phyloP scores from a whole-genome alignment of 805 yeast genomes.

The Novakomyces olei region DNA sequence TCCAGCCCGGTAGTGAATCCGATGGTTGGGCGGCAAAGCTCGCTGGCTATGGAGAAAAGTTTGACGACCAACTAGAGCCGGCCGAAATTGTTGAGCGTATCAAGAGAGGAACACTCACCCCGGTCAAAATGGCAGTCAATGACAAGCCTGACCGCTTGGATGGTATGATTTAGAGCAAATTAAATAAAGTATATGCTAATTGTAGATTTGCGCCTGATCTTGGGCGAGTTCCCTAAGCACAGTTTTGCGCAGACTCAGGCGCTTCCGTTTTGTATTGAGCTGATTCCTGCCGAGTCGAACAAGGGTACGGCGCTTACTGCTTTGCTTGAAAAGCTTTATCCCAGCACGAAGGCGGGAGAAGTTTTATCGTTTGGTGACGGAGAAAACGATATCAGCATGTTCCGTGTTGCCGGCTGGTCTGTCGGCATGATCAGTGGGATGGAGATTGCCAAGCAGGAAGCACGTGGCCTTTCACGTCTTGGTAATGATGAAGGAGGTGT shows the following conservation, averaged over 20 bases:
- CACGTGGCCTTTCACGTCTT: neutral
- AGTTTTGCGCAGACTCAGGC: conserved; percentile 2
- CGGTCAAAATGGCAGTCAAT: conserved; percentile 4
- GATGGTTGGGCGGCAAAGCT: neutral
- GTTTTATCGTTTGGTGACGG: conserved; percentile 4
- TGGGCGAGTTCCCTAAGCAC: conserved; percentile 1
- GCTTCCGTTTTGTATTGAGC: conserved; percentile 2
- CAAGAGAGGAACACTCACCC: conserved; percentile 1
- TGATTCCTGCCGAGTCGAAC: conserved; percentile 3
- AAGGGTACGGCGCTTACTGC: conserved; percentile 4
- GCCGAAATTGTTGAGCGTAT: conserved; percentile 1
- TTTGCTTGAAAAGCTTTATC: neutral
- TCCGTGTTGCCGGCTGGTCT: conserved; percentile 2
- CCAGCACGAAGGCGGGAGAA: neutral
- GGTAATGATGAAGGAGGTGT: conserved; percentile 5
- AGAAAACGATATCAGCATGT: conserved; percentile 3
- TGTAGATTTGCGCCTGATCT: conserved; percentile 2
- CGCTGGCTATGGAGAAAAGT: conserved; percentile 2
- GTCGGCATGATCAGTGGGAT: conserved; percentile 3
- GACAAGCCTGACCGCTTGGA: conserved; percentile 3
- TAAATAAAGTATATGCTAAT: too few relatives aligned
- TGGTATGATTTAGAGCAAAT: too few relatives aligned
- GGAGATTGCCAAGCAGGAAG: neutral
- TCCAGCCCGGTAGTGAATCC: conserved; percentile 2
- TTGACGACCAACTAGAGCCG: neutral